Evolutionary conservation across 2,329 filamentous ascomycete genomes (phyloP).

Genomic region (Aspergillus pseudoterreus): DNA sequence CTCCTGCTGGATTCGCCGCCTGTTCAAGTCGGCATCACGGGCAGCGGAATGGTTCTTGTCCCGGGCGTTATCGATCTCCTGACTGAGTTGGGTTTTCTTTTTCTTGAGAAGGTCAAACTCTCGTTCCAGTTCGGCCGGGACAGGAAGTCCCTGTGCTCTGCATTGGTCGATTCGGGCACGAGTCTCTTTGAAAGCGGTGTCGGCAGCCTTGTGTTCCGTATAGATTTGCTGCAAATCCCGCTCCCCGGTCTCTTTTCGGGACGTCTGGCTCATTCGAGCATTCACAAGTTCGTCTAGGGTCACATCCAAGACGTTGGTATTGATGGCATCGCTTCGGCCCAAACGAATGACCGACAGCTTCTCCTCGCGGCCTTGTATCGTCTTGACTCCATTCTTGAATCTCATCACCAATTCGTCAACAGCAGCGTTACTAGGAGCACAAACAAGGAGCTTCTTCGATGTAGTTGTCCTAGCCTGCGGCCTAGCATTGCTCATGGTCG

Average conservation of each 20-base stretch:
- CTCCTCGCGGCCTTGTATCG: slow-evolving; percentile 65
- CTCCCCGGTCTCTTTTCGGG: slow-evolving; percentile 43
- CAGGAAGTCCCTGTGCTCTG: slow-evolving; percentile 48
- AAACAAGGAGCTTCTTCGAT: slow-evolving; percentile 86
- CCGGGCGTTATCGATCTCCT: slow-evolving; percentile 80
- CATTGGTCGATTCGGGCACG: slow-evolving; percentile 68
- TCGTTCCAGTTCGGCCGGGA: slow-evolving; percentile 58
- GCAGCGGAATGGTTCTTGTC: slow-evolving; percentile 78
- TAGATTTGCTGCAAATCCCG: slow-evolving; percentile 66
- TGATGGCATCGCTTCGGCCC: slow-evolving; percentile 89
- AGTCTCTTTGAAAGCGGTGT: slow-evolving; percentile 65
- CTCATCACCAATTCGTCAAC: slow-evolving; percentile 94
- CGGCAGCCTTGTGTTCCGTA: slow-evolving; percentile 58
- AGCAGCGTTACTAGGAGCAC: slow-evolving; percentile 96
- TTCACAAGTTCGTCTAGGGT: slow-evolving; percentile 90
- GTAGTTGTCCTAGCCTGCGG: slow-evolving; percentile 32
- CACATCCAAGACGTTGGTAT: slow-evolving; percentile 80
- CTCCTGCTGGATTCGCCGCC: slow-evolving; percentile 81
- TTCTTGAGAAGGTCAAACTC: slow-evolving; percentile 75
- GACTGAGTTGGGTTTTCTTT: slow-evolving; percentile 71
- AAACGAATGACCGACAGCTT: slow-evolving; percentile 85
- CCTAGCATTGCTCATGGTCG: slow-evolving; percentile 32
- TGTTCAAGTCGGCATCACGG: slow-evolving; percentile 80
- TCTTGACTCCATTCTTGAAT: slow-evolving; percentile 82
- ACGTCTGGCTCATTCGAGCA: slow-evolving; percentile 56